Base-by-base conservation (phyloP, 2,329 filamentous ascomycete species). In the Zymoseptoria brevis region DNA sequence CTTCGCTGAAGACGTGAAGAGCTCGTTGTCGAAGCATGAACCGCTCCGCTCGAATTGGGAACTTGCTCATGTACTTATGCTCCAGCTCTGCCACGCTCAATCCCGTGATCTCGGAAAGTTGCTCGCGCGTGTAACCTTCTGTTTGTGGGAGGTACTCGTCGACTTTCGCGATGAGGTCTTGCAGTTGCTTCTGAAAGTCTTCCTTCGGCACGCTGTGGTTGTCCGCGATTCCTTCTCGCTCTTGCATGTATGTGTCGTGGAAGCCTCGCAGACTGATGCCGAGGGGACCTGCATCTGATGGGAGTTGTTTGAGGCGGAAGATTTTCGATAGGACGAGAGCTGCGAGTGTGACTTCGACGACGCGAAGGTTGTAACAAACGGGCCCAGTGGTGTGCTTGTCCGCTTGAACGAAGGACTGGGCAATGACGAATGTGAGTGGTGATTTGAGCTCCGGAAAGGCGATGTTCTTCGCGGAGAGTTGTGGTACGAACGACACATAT, bases 371-470 rank as follows among this genome's bases (percentile, higher is more conserved):
- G 80, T 97, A 99, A 80, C 93, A 90, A 64, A 95, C 87, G 0
- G 93, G 93, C 0, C 88, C 94, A 1, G 93, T 96, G 62, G 93
- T 88, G 71, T 94, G 89, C 77, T 99, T 99, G 79, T 97, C 92
- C 4, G 93, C 89, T 16, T 88, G 87, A 61, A 99, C 88, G 73
- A 96, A 96, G 60, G 89, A 95, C 73, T 99, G 94, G 7, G 92
- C 93, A 65, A 96, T 91, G 64, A 99, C 81, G 75, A 99, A 97
- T 66, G 86, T 90, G 57, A 96, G 82, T 66, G 95, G 90, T 1
- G 91, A 89, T 52, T 85, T 80, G 4, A 91, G 89, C 58, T 85
- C 82, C 13, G 93, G 93, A 73, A 99, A 90, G 49, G 86, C 82
- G 61, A 97, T 86, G 52, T 92, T 87, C 57, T 85, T 82, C 30